phyloP scores from a whole-genome alignment of 805 yeast genomes.

The Candida anglica region DNA sequence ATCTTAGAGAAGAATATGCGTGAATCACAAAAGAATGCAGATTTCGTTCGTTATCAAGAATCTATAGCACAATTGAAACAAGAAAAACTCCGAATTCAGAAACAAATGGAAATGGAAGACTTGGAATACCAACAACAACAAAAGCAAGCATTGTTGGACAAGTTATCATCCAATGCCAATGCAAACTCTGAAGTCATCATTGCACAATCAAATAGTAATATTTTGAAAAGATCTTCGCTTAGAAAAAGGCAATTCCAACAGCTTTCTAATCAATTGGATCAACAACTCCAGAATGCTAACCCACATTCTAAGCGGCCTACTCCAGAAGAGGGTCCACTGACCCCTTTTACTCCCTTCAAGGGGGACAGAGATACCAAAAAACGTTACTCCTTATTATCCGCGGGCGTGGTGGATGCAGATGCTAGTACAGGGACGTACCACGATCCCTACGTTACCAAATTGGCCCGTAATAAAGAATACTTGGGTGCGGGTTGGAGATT shows the following conservation, averaged over 20 bases:
- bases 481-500: conserved; percentile 85
- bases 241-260: conserved; percentile 58
- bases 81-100: conserved; percentile 64
- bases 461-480: conserved; percentile 57
- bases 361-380: conserved; percentile 71
- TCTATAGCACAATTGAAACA: conserved; percentile 50
- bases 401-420: conserved; percentile 10
- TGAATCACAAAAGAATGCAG: conserved; percentile 57
- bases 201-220: conserved; percentile 29
- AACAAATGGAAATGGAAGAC: conserved; percentile 49
- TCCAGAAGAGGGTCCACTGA: conserved; percentile 16
- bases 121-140: conserved; percentile 36
- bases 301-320: conserved; percentile 22
- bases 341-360: conserved; percentile 90
- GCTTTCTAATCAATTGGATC: conserved; percentile 54
- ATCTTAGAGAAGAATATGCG: conserved; percentile 74
- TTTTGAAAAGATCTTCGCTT: conserved; percentile 60
- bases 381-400: conserved; percentile 44
- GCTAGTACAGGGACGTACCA: conserved; percentile 43
- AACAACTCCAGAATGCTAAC: conserved; percentile 28
- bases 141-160: conserved; percentile 38
- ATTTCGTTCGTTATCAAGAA: conserved; percentile 64
- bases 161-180: conserved; percentile 24
- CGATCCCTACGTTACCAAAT: conserved; percentile 46
- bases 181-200: conserved; percentile 37